Evolutionary conservation across 1,284 basidiomycete genomes (phyloP).

Genomic region (Rhodotorula mucilaginosa): DNA sequence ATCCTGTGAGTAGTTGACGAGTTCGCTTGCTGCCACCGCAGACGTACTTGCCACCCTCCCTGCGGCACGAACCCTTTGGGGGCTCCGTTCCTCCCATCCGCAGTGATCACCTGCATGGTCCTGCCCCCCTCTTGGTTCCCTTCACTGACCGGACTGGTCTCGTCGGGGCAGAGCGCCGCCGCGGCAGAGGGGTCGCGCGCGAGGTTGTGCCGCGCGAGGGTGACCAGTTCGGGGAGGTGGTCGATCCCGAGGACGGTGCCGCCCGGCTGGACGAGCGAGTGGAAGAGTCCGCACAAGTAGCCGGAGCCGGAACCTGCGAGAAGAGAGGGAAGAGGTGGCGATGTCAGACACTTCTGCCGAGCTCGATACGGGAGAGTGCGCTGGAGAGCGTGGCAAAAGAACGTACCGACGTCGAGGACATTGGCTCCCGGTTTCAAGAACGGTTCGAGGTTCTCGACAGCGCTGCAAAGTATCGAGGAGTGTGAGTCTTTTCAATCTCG

Average conservation of each 20-base stretch:
- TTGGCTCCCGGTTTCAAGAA: slow-evolving; percentile 66
- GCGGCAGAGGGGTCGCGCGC: not conserved
- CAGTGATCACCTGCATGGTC: slow-evolving; percentile 53
- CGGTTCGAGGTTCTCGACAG: slow-evolving; percentile 67
- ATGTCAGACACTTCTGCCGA: too few relatives aligned
- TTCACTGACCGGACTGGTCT: not conserved
- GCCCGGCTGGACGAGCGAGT: slow-evolving; percentile 61
- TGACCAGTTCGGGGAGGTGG: slow-evolving; percentile 73
- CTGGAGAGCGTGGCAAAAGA: not conserved
- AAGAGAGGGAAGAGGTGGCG: not conserved
- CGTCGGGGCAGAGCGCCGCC: not conserved
- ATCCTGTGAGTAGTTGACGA: not conserved
- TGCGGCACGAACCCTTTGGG: slow-evolving; percentile 13
- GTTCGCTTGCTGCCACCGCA: not conserved
- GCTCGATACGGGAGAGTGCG: not conserved
- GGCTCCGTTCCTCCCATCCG: slow-evolving; percentile 76
- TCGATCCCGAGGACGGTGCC: slow-evolving; percentile 86
- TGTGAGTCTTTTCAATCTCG: not conserved
- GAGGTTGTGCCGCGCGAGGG: slow-evolving; percentile 53
- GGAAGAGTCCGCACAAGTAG: slow-evolving; percentile 71
- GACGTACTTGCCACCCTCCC: slow-evolving; percentile 66
- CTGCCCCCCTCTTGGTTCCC: not conserved
- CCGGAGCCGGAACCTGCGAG: slow-evolving; percentile 59
- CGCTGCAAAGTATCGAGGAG: slow-evolving; percentile 44
- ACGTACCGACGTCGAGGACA: slow-evolving; percentile 74